Base-by-base conservation (phyloP, 108 stramenopile genomes). In the Nitzschia sp. region DNA sequence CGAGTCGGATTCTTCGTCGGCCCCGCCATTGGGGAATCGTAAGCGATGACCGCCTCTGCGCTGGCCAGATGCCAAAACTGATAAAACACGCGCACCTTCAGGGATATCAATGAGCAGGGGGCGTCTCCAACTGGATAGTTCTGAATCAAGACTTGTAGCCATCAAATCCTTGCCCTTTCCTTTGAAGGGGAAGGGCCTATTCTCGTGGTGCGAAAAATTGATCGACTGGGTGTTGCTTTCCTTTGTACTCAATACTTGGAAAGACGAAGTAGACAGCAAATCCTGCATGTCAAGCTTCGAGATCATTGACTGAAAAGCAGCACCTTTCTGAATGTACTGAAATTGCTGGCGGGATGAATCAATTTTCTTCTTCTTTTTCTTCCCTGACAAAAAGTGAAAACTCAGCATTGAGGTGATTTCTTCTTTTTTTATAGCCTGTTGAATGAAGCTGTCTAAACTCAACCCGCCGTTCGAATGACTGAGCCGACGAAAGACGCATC, bases 61-160 rank as follows among this genome's bases (percentile, higher is more conserved):
- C 28, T 80, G 77, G 23, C 72, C 79, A 1, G 86, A 89, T 36
- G 90, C 90, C 48, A 94, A 48, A n/a, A 86, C 78, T 11, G 73
- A 65, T 63, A 91, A 50, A 17, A 94, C 15, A 53, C 87, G 62
- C 41, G 88, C 89, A 13, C 85, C 88, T 68, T 94, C 92, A 0
- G 90, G 88, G n/a, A 80, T 78, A 63, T 87, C 80, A 16, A 73
- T 25, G 26, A 89, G 63, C 1, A 93, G 72, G 53, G 88, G 85
- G 22, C 58, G 62, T 4, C 54, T 54, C 79, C 76, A 86, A 32
- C 69, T 68, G 19, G 52, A 34, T 1, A 5, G n/a, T 36, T 58
- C 63, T 5, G 28, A 21, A 1, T 19, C 31, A 22, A 45, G 8
- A 2, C 19, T 1, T 3, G 68, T 62, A 9, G 68, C 62, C 25